Base-by-base conservation (phyloP, 257 asterid species). In the Coffea canephora region DNA sequence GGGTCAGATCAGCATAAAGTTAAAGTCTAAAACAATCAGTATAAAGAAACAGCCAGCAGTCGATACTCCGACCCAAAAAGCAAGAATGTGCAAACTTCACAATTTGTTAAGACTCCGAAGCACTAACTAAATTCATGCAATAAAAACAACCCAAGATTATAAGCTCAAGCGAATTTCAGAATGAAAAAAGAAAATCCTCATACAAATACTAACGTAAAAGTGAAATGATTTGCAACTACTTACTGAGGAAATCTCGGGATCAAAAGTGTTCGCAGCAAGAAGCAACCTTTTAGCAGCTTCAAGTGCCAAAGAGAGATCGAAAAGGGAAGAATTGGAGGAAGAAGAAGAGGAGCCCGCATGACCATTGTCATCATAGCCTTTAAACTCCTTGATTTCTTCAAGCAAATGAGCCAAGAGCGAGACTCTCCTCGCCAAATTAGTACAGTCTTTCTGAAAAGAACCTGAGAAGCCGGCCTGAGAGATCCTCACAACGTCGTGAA, bases 371-470 rank as follows among this genome's bases (percentile, higher is more conserved):
- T 3, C 57, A 13, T 11, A 15, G 66, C 83, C 83, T 14, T 87
- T 87, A 36, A 89, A 86, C 77, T 91, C 97, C 86, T 89, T 89
- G 65, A 95, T 90, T 83, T 95, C 99, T 67, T 93, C 98, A 57
- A 91, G 89, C 81, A 93, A 85, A 89, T 95, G 94, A 27, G 91
- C 91, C 81, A 95, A 85, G 54, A 95, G 93, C 14, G 97, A 85
- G 69, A 92, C 84, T 71, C 96, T 90, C 52, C 99, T 91, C 59
- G 88, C 90, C 86, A 95, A 87, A 84, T 92, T 97, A 31, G 92
- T 88, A 74, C 96, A 93, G 85, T 95, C 99, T 83, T 87, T 93
- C 91, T 88, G 91, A 88, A 93, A 95, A 25, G 83, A 76, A 7
- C 99, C 99, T 36, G 88, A 75, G 87, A 91, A 92, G 9, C 98